These are phyloP conservation scores for Lactarius indigo DNA, from an alignment of 768 basidiomycete species.

Conservation along the genomic window DNA sequence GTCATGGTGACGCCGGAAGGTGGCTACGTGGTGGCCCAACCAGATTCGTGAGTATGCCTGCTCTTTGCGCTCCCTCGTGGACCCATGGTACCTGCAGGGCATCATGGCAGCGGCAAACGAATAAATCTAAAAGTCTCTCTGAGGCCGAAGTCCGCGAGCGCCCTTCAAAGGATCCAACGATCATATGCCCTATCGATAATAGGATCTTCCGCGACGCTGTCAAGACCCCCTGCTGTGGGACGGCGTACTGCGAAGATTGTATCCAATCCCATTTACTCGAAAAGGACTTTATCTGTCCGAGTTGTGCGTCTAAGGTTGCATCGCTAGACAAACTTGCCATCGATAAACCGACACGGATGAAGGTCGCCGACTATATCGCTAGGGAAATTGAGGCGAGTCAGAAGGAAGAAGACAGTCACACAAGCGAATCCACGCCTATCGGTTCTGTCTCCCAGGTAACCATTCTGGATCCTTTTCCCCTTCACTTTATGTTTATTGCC, in stretches of 20 bases:
- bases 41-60: conserved; percentile 73
- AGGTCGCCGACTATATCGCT: conserved; percentile 80
- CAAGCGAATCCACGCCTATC: conserved; percentile 14
- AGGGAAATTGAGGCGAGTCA: conserved; percentile 74
- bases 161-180: conserved; percentile 68
- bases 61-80: neutral
- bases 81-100: conserved; percentile 46
- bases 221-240: conserved; percentile 92
- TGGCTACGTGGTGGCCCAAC: conserved; percentile 95
- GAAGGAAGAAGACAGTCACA: conserved; percentile 44
- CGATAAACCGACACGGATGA: conserved; percentile 77
- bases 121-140: conserved; percentile 74
- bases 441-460: conserved; percentile 16
- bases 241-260: conserved; percentile 93
- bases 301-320: conserved; percentile 82
- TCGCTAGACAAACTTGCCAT: conserved; percentile 82
- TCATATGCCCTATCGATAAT: conserved; percentile 89
- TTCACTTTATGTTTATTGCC: neutral
- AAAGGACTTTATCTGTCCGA: conserved; percentile 91
- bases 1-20: conserved; percentile 99
- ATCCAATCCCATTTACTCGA: conserved; percentile 92
- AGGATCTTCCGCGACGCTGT: conserved; percentile 93
- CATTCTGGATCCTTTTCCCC: neutral
- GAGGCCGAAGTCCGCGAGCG: conserved; percentile 88
- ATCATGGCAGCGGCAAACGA: conserved; percentile 92